Conservation (phyloP, 1,139 yeast genomes). For the Hanseniaspora gamundiae region DNA sequence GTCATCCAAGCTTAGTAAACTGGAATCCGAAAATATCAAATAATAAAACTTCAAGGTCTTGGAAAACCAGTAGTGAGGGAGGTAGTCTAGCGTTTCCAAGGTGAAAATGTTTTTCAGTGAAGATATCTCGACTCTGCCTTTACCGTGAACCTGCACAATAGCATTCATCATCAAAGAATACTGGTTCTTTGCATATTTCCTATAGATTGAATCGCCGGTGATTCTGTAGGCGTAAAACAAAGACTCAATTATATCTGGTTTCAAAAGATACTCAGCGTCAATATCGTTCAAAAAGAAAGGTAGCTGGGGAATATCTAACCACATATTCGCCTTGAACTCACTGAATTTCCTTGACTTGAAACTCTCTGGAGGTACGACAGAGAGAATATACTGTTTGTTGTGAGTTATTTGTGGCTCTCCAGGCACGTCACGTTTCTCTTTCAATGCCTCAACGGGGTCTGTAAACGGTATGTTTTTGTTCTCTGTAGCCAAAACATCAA, state of each 20-base stretch:
- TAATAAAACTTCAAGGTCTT: constrained; percentile 69
- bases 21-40: constrained; percentile 51
- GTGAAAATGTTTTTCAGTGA: constrained; percentile 43
- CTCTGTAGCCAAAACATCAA: no score
- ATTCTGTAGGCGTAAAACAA: constrained; percentile 61
- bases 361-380: not conserved
- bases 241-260: constrained; percentile 72
- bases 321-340: constrained; percentile 1
- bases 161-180: constrained; percentile 47
- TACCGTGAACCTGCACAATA: constrained; percentile 34
- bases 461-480: no score
- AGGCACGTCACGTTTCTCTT: constrained; percentile 6
- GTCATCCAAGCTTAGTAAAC: constrained; percentile 49
- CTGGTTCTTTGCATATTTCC: constrained; percentile 58
- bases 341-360: not conserved
- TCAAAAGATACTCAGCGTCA: constrained; percentile 44
- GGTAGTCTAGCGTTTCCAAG: constrained; percentile 29
- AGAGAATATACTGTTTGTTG: not conserved
- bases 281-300: constrained; percentile 30
- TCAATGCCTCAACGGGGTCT: constrained; percentile 5
- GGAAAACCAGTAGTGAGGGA: constrained; percentile 69
- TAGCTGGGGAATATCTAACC: constrained; percentile 16
- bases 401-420: no score
- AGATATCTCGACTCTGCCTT: constrained; percentile 30
- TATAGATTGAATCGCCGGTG: constrained; percentile 62